Evolutionary conservation across 768 basidiomycete genomes (phyloP).

Genomic region (Trametopsis cervina): DNA sequence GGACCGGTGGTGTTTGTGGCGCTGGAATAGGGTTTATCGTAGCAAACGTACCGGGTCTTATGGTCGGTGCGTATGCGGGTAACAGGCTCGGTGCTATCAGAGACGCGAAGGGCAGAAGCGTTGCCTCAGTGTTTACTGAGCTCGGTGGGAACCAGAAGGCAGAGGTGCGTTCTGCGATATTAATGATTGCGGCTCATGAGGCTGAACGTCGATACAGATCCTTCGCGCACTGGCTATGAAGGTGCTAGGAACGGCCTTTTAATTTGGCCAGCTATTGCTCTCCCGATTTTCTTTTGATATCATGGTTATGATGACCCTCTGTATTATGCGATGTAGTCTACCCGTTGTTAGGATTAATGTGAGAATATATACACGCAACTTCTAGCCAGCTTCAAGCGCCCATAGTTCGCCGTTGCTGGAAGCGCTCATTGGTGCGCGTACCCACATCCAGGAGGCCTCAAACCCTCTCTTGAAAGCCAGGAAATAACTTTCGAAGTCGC

Average conservation of each 20-base stretch:
- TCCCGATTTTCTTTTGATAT: not conserved
- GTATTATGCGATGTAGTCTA: no score
- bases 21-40: conserved; percentile 42
- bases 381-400: no score
- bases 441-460: no score
- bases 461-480: no score
- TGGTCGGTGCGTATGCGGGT: conserved; percentile 83
- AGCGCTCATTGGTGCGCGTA: no score
- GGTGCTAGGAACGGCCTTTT: conserved; percentile 63
- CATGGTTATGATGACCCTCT: not conserved
- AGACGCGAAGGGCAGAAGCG: conserved; percentile 92
- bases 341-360: no score
- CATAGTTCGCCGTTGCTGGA: no score
- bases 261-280: not conserved
- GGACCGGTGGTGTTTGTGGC: conserved; percentile 63
- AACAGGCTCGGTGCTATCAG: conserved; percentile 87
- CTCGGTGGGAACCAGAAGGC: conserved; percentile 78
- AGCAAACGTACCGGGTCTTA: conserved; percentile 80
- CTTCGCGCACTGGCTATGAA: conserved; percentile 77
- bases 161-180: conserved; percentile 51
- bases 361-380: no score
- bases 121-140: conserved; percentile 79
- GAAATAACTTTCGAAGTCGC: no score
- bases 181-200: not conserved
- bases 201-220: conserved; percentile 40